These are phyloP conservation scores for Uromyces viciae-fabae DNA, from an alignment of 1,284 basidiomycete genomes.

Conservation along the genomic window DNA sequence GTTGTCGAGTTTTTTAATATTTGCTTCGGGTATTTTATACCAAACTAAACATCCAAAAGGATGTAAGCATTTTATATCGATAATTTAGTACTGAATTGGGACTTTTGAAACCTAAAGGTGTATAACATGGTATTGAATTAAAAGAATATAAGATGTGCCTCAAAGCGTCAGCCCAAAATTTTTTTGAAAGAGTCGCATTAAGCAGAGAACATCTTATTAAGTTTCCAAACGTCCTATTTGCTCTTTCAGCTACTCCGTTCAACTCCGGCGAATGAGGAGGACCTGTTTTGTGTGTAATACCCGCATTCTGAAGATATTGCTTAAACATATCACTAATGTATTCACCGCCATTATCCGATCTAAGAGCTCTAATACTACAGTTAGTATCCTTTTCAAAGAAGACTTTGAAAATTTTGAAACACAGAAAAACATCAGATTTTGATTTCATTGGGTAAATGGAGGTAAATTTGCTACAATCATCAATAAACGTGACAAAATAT, in stretches of 20 bases:
- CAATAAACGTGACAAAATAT: not conserved
- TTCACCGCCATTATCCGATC: conserved; percentile 55
- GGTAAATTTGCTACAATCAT: not conserved
- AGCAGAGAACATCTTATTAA: conserved; percentile 51
- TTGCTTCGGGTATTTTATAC: conserved; percentile 7
- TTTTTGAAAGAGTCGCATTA: conserved; percentile 50
- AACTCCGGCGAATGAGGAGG: conserved; percentile 55
- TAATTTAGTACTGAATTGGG: not conserved
- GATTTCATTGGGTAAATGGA: not conserved
- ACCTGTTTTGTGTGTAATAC: conserved; percentile 53
- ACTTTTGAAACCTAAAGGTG: not conserved
- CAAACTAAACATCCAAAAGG: conserved; percentile 23
- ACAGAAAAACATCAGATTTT: not conserved
- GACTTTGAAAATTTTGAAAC: conserved; percentile 54
- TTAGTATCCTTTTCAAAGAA: conserved; percentile 49
- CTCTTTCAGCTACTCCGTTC: conserved; percentile 54
- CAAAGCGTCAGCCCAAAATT: conserved; percentile 55
- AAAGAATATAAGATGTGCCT: conserved; percentile 53
- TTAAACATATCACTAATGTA: conserved; percentile 50
- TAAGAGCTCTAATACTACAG: conserved; percentile 52
- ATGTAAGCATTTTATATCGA: not conserved
- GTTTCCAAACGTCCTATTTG: conserved; percentile 52
- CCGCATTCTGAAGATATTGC: conserved; percentile 50
- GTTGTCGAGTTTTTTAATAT: not conserved
- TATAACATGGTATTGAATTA: conserved; percentile 51